Base-by-base conservation (phyloP, 116 monocot species). In the Papilionanthe hybrid region DNA sequence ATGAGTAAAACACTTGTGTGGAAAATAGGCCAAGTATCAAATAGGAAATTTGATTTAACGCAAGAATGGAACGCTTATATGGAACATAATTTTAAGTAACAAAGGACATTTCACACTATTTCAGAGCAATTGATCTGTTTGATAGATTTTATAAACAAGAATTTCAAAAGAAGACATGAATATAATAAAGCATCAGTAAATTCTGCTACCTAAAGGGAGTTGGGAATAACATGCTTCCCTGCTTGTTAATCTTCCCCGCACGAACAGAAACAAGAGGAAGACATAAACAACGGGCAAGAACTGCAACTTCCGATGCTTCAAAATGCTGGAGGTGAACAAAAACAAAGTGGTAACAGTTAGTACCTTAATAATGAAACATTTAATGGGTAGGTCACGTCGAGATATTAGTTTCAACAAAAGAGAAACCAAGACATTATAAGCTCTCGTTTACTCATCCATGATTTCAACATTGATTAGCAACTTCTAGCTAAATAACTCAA, bases 201-300 rank as follows among this genome's bases (percentile, higher is more conserved):
- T 66, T 65, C 20, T 71, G 25, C 43, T 83, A 92, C 92, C 92
- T 92, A 27, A 29, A 47, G 72, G 87, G 0, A 42, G 85, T 89
- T 48, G 92, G 92, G 78, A 81, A 92, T 50, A 92, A 66, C 77
- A 84, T 80, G 57, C 66, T 81, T 68, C 86, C 92, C 25, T 89
- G 85, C 80, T 91, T 90, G 60, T 74, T 82, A 67, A 93, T 78
- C 65, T 89, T 96, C 43, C 96, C 96, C 4, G 92, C 94, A 47
- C 92, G 93, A 43, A 96, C 86, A 48, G 96, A 93, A 56, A 96
- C 94, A 67, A 96, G 86, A 58, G 96, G 96, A 75, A 90, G 75
- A 43, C 94, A 96, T 80, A 96, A 81, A 81, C 94, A 96, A 63
- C 96, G 86, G 0, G 86, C 85, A 0, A 96, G 86, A 82, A 94